Percentiles rank a stretch among this genome's conserved stretches.
Conservation (phyloP, 2,329 filamentous ascomycete genomes). For the Diplodia scrobiculata region DNA sequence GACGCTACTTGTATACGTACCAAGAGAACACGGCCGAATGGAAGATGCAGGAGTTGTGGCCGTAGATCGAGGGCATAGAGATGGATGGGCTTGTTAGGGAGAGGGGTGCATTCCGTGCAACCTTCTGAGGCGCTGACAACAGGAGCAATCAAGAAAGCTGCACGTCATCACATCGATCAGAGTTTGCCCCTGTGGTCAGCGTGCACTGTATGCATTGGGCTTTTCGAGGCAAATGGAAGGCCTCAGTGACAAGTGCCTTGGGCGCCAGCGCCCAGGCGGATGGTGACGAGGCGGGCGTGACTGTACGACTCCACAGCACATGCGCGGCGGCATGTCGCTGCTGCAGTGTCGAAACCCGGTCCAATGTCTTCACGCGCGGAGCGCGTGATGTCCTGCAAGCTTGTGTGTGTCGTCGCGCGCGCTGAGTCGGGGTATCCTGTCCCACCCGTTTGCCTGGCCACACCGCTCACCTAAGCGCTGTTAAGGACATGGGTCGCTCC, state of each 20-base stretch:
- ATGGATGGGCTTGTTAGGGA: slow-evolving; percentile 5
- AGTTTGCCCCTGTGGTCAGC: slow-evolving; percentile 3
- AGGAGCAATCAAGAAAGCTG: slow-evolving; percentile 14
- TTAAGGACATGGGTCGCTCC: slow-evolving; percentile 14
- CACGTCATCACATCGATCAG: slow-evolving; percentile 18
- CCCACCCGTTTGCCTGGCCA: slow-evolving; percentile 8
- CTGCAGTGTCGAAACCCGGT: slow-evolving; percentile 16
- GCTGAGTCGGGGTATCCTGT: background rate
- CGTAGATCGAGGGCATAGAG: slow-evolving; percentile 32
- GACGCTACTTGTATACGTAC: slow-evolving; percentile 69
- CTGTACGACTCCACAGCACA: slow-evolving; percentile 2
- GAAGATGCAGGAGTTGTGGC: slow-evolving; percentile 53
- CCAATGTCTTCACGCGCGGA: slow-evolving; percentile 14
- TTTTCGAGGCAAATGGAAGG: background rate
- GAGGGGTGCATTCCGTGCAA: slow-evolving; percentile 26
- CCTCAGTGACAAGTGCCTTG: background rate
- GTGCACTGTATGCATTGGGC: slow-evolving; percentile 4
- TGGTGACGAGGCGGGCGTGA: background rate
- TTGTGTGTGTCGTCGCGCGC: slow-evolving; percentile 1
- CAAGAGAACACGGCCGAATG: slow-evolving; percentile 58
- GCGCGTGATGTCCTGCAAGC: slow-evolving; percentile 18
- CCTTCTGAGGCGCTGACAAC: slow-evolving; percentile 22
- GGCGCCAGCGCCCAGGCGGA: background rate
- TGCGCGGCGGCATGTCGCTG: slow-evolving; percentile 1
- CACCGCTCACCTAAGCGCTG: slow-evolving; percentile 20